Percentiles rank a stretch among this genome's conserved stretches.
Evolutionary conservation across 345 rosid species (phyloP).

Genomic region (Arabidopsis thaliana): TAIR10.1 NC_003074.8:8825501-8826000

Average conservation of each 20-base stretch:
- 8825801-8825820: neutral
- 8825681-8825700: conserved; percentile 66
- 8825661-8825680: conserved; percentile 71
- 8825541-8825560: conserved; percentile 90
- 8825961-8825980: conserved; percentile 65
- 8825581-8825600: conserved; percentile 75
- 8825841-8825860: neutral
- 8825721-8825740: neutral
- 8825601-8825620: conserved; percentile 51
- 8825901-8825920: conserved; percentile 95
- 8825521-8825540: conserved; percentile 73
- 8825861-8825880: conserved; percentile 45
- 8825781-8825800: conserved; percentile 8
- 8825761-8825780: conserved; percentile 9
- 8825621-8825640: conserved; percentile 68
- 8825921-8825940: conserved; percentile 87
- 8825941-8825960: conserved; percentile 72
- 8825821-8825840: conserved; percentile 1
- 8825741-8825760: neutral
- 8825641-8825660: conserved; percentile 71
- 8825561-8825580: conserved; percentile 85
- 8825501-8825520: conserved; percentile 64
- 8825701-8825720: conserved; percentile 13
- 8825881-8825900: conserved; percentile 75
- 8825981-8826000: conserved; percentile 83